Conservation (phyloP, 2,329 filamentous ascomycete species). For the Aspergillus tamarii region DNA sequence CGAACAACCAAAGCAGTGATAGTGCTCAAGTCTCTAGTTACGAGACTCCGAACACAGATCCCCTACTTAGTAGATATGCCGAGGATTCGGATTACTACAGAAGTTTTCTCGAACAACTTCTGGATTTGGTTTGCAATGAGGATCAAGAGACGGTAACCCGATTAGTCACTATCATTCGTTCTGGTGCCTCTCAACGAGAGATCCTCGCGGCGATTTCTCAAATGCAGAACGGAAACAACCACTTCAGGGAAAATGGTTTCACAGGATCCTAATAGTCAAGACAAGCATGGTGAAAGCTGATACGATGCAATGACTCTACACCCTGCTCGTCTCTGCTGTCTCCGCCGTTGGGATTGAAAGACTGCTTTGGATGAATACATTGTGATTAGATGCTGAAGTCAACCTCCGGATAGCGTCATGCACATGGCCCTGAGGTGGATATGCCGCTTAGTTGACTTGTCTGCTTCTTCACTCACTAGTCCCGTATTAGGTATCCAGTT, state of each 20-base stretch:
- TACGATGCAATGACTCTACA: neutral
- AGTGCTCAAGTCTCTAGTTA: constrained; percentile 4
- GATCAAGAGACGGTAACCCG: constrained; percentile 26
- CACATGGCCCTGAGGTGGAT: neutral
- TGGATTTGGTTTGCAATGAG: constrained; percentile 27
- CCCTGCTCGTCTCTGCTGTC: neutral
- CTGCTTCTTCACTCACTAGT: neutral
- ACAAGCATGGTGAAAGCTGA: constrained; percentile 5
- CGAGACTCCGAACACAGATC: constrained; percentile 6
- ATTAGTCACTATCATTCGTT: constrained; percentile 32
- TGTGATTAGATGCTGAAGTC: neutral
- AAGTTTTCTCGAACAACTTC: constrained; percentile 29
- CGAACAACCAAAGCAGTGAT: constrained; percentile 12
- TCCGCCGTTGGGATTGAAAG: neutral
- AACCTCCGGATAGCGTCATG: neutral
- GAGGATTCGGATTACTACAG: constrained; percentile 28
- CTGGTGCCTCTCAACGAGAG: constrained; percentile 32
- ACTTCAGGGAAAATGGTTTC: neutral
- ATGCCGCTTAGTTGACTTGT: neutral
- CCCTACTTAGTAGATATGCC: constrained; percentile 2
- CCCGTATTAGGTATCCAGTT: neutral
- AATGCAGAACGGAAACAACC: constrained; percentile 5
- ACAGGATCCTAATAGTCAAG: constrained; percentile 5
- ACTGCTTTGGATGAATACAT: neutral
- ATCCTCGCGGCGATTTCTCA: constrained; percentile 27